Evolutionary conservation across 1,284 basidiomycete species (phyloP).

Genomic region (Stereum hirsutum): DNA sequence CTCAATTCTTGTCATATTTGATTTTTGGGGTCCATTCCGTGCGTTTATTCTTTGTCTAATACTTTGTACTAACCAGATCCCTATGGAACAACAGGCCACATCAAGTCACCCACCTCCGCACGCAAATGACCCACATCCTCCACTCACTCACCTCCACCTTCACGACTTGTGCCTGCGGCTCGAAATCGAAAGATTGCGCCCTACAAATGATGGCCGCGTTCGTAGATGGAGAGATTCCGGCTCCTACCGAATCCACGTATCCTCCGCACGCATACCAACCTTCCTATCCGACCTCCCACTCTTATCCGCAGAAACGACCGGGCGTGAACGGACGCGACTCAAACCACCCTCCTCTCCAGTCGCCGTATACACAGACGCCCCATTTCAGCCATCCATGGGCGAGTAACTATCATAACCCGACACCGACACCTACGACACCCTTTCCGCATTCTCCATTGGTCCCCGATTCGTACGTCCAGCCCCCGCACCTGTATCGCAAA

Average conservation of each 20-base stretch:
- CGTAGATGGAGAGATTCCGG: constrained; percentile 36
- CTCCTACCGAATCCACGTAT: constrained; percentile 11
- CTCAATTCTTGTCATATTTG: no score
- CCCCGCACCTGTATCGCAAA: no score
- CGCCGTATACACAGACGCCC: no score
- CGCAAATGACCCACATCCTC: constrained; percentile 62
- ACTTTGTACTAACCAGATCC: constrained; percentile 4
- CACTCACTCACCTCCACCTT: constrained; percentile 72
- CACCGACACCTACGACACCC: constrained; percentile 11
- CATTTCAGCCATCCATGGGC: no score
- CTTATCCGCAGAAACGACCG: no score
- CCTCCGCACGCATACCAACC: background rate
- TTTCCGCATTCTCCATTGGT: constrained; percentile 6
- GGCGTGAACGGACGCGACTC: no score
- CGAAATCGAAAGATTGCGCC: constrained; percentile 53
- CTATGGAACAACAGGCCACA: constrained; percentile 30
- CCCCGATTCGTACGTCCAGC: background rate
- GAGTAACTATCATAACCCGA: no score
- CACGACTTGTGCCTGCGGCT: constrained; percentile 70
- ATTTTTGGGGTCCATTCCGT: background rate
- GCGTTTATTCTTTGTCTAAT: background rate
- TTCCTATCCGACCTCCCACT: constrained; percentile 5
- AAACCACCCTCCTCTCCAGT: constrained; percentile 19
- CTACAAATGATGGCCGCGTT: constrained; percentile 58
- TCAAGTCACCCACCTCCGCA: constrained; percentile 45